phyloP scores from a whole-genome alignment of 2,329 filamentous ascomycete species.

The Hymenoscyphus scutula region DNA sequence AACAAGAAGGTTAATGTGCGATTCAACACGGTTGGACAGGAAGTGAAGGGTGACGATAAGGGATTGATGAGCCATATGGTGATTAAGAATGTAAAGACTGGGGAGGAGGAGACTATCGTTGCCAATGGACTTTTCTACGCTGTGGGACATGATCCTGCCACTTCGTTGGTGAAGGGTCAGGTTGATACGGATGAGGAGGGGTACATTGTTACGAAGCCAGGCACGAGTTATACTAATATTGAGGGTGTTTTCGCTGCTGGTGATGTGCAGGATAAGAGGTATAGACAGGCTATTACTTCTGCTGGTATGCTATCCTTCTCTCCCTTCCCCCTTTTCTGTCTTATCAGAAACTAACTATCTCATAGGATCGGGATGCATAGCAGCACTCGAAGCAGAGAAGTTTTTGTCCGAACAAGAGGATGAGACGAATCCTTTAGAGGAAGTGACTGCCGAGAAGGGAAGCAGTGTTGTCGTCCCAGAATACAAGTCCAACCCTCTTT shows the following conservation, averaged over 20 bases:
- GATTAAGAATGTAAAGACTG: slow-evolving; percentile 75
- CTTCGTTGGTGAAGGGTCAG: slow-evolving; percentile 84
- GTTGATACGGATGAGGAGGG: slow-evolving; percentile 84
- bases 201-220: slow-evolving; percentile 86
- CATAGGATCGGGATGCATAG: slow-evolving; percentile 86
- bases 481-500: slow-evolving; percentile 62
- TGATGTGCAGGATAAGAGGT: slow-evolving; percentile 98
- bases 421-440: slow-evolving; percentile 36
- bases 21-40: slow-evolving; percentile 78
- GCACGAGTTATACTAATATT: slow-evolving; percentile 82
- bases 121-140: slow-evolving; percentile 97
- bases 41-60: slow-evolving; percentile 82
- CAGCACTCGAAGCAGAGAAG: slow-evolving; percentile 93
- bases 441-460: slow-evolving; percentile 42
- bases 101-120: slow-evolving; percentile 76
- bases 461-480: slow-evolving; percentile 55
- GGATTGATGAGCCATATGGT: slow-evolving; percentile 86
- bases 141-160: slow-evolving; percentile 94
- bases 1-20: slow-evolving; percentile 89
- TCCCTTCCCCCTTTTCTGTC: not conserved
- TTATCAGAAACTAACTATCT: slow-evolving; percentile 22
- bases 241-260: slow-evolving; percentile 94
- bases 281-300: slow-evolving; percentile 96
- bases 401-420: slow-evolving; percentile 67
- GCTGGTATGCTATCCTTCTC: slow-evolving; percentile 63